Evolutionary conservation across 2,329 filamentous ascomycete genomes (phyloP).

Genomic region (Hymenoscyphus occultus): DNA sequence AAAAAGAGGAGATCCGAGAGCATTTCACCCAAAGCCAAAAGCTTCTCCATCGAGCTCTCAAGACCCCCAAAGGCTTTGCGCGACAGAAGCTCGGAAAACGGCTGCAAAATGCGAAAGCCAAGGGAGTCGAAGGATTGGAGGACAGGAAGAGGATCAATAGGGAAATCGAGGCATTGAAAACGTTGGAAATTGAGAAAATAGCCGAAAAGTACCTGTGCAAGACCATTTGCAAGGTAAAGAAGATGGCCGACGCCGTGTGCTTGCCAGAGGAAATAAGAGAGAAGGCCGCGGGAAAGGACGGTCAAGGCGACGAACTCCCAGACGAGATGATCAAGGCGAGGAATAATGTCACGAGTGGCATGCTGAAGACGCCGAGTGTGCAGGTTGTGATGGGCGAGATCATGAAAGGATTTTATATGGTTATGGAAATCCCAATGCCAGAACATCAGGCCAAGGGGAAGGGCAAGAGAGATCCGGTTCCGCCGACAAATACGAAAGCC

Average conservation of each 20-base stretch:
- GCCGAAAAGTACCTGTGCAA: conserved; percentile 48
- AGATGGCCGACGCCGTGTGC: conserved; percentile 43
- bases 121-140: conserved; percentile 40
- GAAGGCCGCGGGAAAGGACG: conserved; percentile 31
- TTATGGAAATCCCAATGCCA: conserved; percentile 32
- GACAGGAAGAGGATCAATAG: conserved; percentile 60
- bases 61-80: conserved; percentile 72
- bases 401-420: conserved; percentile 32
- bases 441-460: conserved; percentile 20
- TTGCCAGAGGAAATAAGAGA: conserved; percentile 40
- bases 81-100: conserved; percentile 68
- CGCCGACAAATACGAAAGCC: conserved; percentile 18
- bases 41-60: conserved; percentile 64
- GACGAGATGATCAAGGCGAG: conserved; percentile 36
- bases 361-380: conserved; percentile 52
- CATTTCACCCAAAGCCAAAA: conserved; percentile 55
- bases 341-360: conserved; percentile 52
- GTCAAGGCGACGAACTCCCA: conserved; percentile 23
- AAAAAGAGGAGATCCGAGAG: conserved; percentile 41
- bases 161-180: conserved; percentile 53
- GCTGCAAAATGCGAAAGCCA: conserved; percentile 48
- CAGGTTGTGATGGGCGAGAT: conserved; percentile 46
- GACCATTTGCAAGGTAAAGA: conserved; percentile 50
- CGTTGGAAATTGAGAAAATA: conserved; percentile 44
- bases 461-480: conserved; percentile 13